Percentiles rank a stretch among this genome's conserved stretches.
phyloP scores from a whole-genome alignment of 306 rosid genomes.

The Clitoria ternatea region DNA sequence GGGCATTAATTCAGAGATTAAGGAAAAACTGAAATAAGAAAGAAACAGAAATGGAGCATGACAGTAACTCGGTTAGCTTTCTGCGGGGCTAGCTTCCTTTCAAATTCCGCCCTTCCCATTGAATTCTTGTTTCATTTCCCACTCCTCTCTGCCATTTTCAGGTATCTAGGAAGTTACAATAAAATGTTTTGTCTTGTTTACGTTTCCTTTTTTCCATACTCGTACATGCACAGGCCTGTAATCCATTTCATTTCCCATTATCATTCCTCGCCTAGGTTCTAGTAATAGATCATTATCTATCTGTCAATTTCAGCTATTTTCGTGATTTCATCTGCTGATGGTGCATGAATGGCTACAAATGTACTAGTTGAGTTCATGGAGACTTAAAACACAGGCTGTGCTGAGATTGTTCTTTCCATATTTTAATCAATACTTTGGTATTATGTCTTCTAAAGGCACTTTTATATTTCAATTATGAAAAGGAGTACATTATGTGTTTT shows the following conservation, averaged over 20 bases:
- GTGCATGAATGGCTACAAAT: not conserved
- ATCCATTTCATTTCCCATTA: not conserved
- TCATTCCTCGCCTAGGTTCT: not conserved
- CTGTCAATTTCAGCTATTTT: slow-evolving; percentile 4
- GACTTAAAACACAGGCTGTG: not conserved
- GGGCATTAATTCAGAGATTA: not conserved
- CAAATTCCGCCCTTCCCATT: not conserved
- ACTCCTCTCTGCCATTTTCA: not conserved
- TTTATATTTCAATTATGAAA: not conserved
- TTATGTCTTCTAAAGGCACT: not conserved
- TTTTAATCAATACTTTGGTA: not conserved
- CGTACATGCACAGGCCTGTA: not conserved
- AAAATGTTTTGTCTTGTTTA: not conserved
- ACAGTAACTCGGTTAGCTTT: not conserved
- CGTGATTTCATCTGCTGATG: not conserved
- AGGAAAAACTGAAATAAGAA: not conserved
- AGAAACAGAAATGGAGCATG: not conserved
- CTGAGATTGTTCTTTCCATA: slow-evolving; percentile 1
- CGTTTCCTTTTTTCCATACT: not conserved
- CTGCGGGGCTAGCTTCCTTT: not conserved
- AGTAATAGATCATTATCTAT: not conserved
- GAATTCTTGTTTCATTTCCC: not conserved
- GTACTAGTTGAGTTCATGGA: not conserved
- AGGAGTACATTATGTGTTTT: not conserved
- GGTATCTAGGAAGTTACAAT: not conserved